Evolutionary conservation across 257 asterid genomes (phyloP), one percentile per base, ranked within the genome.

Genomic region (Solanum megistacrolobum): DNA sequence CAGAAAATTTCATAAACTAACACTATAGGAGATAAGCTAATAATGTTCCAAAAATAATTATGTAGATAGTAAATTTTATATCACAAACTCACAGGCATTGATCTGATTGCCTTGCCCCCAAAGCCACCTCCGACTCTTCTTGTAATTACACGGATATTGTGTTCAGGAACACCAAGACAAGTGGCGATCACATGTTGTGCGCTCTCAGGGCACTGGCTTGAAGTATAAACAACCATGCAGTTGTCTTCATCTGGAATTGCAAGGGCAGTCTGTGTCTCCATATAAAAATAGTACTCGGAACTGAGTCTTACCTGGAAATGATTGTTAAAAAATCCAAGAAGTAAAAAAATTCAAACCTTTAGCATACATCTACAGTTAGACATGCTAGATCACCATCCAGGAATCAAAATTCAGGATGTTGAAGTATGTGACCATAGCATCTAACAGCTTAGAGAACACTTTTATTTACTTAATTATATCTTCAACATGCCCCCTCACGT

Each of bases 191-290:
- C 43, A 72, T 1, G 13, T 3, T 72, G 79, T 16, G 79, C 25
- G 4, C 7, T 72, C 79, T 72, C 79, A 72, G 79, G 79, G 14
- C 20, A 10, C 48, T 74, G 82, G 31, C 52, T 74, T 74, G 82
- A 74, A 35, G 52, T 74, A 74, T 74, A 74, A 74, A 35, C 82
- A 74, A 35, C 10, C 82, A 74, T 74, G 52, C 82, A 74, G 48
- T 74, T 74, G 48, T 74, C 52, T 74, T 74, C 98, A 88, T 95
- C 98, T 27, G 98, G 98, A 72, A 95, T 74, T 25, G 98, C 97
- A 74, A 95, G 95, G 21, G 96, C 94, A 46, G 95, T 89, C 89
- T 95, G 98, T 3, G 95, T 92, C 91, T 95, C 98, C 96, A 95
- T 93, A 84, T 95, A 95, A 86, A 93, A 95, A 88, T 92, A 91